phyloP scores from a whole-genome alignment of 306 rosid genomes.

The Dalbergia oliveri region DNA sequence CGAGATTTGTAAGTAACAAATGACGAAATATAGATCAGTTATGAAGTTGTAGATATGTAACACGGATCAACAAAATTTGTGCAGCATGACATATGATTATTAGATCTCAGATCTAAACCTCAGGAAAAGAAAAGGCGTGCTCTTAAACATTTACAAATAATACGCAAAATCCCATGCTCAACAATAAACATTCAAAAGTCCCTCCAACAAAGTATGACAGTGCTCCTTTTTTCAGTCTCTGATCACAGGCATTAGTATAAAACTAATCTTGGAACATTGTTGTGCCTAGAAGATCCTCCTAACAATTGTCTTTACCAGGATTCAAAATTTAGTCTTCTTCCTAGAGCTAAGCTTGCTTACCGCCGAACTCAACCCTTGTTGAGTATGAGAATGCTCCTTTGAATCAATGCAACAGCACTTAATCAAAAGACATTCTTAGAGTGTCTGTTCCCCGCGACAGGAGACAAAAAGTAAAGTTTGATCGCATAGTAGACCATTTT shows the following conservation, averaged over 20 bases:
- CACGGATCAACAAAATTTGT: slow-evolving; percentile 33
- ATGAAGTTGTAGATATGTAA: slow-evolving; percentile 23
- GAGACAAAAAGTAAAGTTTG: slow-evolving; percentile 24
- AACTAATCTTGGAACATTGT: not conserved
- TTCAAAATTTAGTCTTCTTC: not conserved
- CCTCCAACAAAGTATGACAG: slow-evolving; percentile 16
- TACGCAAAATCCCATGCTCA: slow-evolving; percentile 22
- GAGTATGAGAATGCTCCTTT: slow-evolving; percentile 28
- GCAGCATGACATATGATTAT: slow-evolving; percentile 15
- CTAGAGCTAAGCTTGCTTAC: not conserved
- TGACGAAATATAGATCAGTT: not conserved
- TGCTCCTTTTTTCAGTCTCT: not conserved
- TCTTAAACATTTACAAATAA: not conserved
- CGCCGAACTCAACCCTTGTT: not conserved
- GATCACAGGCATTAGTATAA: not conserved
- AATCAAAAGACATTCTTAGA: slow-evolving; percentile 11
- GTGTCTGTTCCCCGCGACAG: slow-evolving; percentile 14
- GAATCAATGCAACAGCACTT: slow-evolving; percentile 24
- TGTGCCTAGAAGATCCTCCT: not conserved
- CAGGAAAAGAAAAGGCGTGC: not conserved
- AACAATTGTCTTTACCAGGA: not conserved
- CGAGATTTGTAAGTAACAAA: not conserved
- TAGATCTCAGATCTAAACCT: slow-evolving; percentile 30
- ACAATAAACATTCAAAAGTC: not conserved
- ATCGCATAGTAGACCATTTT: slow-evolving; percentile 17